A percentile compares a stretch with the other conserved stretches of the same genome.
Evolutionary conservation across 176 grass and related monocot species (phyloP).

Genomic region (Oryza punctata): DNA sequence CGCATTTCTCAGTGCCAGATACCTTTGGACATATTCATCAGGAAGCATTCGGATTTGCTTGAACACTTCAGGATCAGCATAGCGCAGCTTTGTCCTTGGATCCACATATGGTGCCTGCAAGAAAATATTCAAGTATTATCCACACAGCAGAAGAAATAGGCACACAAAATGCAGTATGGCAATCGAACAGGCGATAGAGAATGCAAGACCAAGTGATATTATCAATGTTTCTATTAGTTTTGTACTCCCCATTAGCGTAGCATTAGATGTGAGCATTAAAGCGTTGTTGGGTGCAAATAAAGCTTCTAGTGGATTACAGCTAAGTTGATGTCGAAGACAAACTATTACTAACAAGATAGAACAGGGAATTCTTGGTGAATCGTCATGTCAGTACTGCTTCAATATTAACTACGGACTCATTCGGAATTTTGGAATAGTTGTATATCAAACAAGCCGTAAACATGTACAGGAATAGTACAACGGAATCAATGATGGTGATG

Average conservation of each 20-base stretch:
- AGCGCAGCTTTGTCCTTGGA: conserved; percentile 86
- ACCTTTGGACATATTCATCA: conserved; percentile 79
- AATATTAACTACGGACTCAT: no score
- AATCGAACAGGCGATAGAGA: not conserved
- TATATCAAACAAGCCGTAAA: no score
- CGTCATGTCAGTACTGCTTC: no score
- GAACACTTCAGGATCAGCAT: conserved; percentile 78
- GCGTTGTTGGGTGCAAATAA: not conserved
- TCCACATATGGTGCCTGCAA: conserved; percentile 84
- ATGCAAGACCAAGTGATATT: not conserved
- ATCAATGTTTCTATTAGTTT: not conserved
- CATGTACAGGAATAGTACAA: no score
- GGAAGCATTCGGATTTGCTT: conserved; percentile 81
- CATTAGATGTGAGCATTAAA: no score
- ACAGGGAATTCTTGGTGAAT: no score
- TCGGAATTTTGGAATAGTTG: no score
- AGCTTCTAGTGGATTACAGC: not conserved
- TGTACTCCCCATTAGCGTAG: no score
- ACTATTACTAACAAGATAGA: no score
- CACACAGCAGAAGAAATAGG: not conserved
- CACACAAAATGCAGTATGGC: not conserved
- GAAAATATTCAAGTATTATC: not conserved
- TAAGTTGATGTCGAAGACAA: not conserved
- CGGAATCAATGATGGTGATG: no score
- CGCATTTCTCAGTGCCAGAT: conserved; percentile 77